Base-by-base conservation (phyloP, 177 flowering plant genomes). In the Vitis hybrid region DNA sequence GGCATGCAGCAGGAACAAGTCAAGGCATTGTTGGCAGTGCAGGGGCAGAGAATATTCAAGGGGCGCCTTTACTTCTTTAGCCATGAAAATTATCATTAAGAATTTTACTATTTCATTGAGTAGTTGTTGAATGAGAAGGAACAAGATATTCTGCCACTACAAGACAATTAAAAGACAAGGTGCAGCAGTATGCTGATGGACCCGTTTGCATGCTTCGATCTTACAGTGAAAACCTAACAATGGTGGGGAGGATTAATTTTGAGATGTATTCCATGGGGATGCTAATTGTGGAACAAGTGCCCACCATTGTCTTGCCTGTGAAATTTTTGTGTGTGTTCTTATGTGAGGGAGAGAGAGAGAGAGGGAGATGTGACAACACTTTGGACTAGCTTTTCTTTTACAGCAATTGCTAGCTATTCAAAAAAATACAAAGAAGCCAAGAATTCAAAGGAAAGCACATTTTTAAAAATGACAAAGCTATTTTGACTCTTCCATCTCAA, bases 101-200 rank as follows among this genome's bases (percentile, higher is more conserved):
- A 39, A 39, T 39, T 39, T 6, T n/a, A 16, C 19, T 16, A 10
- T 63, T 45, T 10, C 8, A 63, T 48, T 45, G 53, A 48, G 26
- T 34, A 1, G 1, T 9, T 45, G 16, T 45, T 48, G 54, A 18
- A 18, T 39, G 9, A n/a, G 56, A 61, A 45, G 49, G 18, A 67
- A 59, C 18, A 52, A 61, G 31, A 63, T 62, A 14, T 13, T 16
- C 45, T 60, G 13, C 59, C 57, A 48, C 49, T 39, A 39, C 12
- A 67, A 59, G 74, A 77, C 80, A 77, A 67, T 72, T 59, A 67
- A 22, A 67, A 71, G 77, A 73, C 77, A 77, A 74, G 54, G 64
- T 59, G 9, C 22, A 58, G 49, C 55, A 29, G 49, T 20, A 66
- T 56, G n/a, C 20, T 2, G 5, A 14, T 49, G 71, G 73, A 48